phyloP scores from a whole-genome alignment of 1,284 basidiomycete species.

The Leccinum solheimii region DNA sequence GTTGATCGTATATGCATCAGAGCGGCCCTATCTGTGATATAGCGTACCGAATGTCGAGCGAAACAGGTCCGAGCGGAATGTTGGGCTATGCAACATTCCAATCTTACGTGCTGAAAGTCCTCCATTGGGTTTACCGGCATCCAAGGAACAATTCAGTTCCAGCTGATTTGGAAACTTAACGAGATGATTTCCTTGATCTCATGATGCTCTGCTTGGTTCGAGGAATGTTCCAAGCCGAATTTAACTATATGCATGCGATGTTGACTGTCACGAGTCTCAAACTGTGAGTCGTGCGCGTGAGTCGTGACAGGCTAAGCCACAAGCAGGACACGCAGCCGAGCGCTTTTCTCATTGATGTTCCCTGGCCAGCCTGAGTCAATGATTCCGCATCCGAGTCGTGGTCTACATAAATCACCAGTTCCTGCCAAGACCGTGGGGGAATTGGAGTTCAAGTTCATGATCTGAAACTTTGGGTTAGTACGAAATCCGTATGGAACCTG shows the following conservation, averaged over 20 bases:
- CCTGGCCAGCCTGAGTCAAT: not conserved
- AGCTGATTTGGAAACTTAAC: not conserved
- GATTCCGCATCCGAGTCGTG: not conserved
- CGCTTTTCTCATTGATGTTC: no score
- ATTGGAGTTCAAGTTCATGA: not conserved
- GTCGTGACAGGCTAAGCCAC: not conserved
- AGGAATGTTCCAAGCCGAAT: no score
- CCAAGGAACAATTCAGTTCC: not conserved
- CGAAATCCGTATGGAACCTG: not conserved
- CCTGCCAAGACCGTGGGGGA: not conserved
- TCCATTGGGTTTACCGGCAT: not conserved
- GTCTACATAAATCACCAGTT: not conserved
- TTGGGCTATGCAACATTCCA: no score
- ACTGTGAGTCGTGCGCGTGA: no score
- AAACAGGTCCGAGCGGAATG: no score
- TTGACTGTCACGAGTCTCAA: no score
- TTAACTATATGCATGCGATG: no score
- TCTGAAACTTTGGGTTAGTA: not conserved
- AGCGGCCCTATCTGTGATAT: no score
- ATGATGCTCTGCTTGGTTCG: not conserved
- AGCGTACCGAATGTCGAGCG: no score
- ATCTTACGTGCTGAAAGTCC: not conserved
- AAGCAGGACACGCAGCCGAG: not conserved
- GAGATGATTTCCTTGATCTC: not conserved
- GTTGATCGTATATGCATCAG: not conserved